Base-by-base conservation (phyloP, 306 rosid genomes). In the Aeschynomene evenia region DNA sequence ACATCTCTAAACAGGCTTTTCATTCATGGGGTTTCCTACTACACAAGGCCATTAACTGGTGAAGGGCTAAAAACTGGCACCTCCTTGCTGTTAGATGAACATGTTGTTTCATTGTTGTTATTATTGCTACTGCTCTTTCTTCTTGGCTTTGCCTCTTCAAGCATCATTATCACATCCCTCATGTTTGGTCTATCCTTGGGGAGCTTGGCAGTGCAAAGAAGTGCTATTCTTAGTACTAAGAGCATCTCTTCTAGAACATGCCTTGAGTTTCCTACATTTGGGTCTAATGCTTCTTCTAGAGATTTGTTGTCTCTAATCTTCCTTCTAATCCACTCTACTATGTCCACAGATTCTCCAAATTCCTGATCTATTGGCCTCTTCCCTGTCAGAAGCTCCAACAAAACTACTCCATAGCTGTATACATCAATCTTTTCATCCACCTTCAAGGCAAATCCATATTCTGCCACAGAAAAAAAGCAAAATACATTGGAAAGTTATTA, bases 101-200 rank as follows among this genome's bases (percentile, higher is more conserved):
- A 22, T 24, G 82, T 69, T 48, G n/a, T n/a, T n/a, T n/a, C n/a
- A n/a, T n/a, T n/a, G n/a, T n/a, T n/a, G n/a, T 87, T 77, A 37
- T 72, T 78, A 75, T 75, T 84, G 81, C 91, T 74, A 37, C 83
- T 83, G 81, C 92, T 84, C 80, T 95, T 95, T 56, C 97, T 80
- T 18, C 97, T 36, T n/a, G 99, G 99, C 70, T 85, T 91, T 71
- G 97, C 99, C 82, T 91, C 99, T 78, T 79, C 97, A 66, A 95
- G 96, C 95, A 95, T 95, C 73, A 88, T 89, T 63, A 84, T 83
- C 45, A 91, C 96, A 78, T 95, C 97, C 79, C 88, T 95, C 99
- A 95, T 95, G 78, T 89, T 82, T 5, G 97, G 99, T 64, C 97
- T 91, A 42, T 91, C 99, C 74, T 85, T 91, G 0, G 99, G 96